Evolutionary conservation across 192 early-diverging fungal genomes (phyloP).

Genomic region (Borealophlyctis nickersoniae): DNA sequence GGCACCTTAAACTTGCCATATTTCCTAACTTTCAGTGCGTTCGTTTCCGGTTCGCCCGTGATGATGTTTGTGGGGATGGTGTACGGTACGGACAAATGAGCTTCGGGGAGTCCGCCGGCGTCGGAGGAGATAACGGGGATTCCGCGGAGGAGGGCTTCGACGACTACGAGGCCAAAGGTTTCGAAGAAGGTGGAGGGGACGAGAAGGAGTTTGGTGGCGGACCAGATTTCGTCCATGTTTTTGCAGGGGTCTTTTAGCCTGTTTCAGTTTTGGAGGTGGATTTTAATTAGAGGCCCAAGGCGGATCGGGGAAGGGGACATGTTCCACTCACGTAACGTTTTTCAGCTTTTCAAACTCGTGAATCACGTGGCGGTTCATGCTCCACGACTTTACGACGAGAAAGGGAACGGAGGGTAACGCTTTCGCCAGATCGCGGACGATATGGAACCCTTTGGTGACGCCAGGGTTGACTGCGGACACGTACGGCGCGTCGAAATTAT

Average conservation of each 20-base stretch:
- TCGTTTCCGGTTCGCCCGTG: conserved; percentile 24
- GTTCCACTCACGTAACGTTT: conserved; percentile 21
- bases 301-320: too few species aligned
- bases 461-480: conserved; percentile 28
- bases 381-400: conserved; percentile 25
- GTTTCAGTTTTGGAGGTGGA: too few species aligned
- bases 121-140: conserved; percentile 28
- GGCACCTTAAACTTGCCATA: conserved; percentile 22
- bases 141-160: conserved; percentile 26
- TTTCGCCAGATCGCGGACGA: conserved; percentile 10
- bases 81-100: conserved; percentile 23
- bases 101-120: conserved; percentile 12
- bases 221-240: conserved; percentile 22
- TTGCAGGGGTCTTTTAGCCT: too few species aligned
- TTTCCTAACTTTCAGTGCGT: conserved; percentile 5
- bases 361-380: conserved; percentile 3
- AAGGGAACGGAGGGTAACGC: conserved; percentile 14
- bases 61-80: conserved; percentile 16
- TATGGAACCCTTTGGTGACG: conserved; percentile 17
- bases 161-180: conserved; percentile 27
- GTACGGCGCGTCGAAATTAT: conserved; percentile 17
- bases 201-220: conserved; percentile 10
- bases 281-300: too few species aligned
- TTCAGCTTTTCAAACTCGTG: conserved; percentile 10
- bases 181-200: conserved; percentile 23